Conservation (phyloP, 768 basidiomycete species). For the Dioszegia hungarica region DNA sequence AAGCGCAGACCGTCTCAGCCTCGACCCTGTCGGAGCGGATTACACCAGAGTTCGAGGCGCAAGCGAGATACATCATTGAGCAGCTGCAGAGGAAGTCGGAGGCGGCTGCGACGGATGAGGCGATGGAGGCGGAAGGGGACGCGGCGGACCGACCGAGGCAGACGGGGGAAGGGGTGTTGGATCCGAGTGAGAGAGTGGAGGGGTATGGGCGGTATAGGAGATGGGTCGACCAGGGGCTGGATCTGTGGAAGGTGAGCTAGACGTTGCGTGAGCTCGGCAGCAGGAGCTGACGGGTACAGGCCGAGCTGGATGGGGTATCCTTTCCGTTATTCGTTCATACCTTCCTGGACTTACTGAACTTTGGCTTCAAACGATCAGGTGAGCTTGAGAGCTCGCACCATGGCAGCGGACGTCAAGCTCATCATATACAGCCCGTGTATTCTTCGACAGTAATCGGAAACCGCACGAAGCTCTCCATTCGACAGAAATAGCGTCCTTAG, state of each 20-base stretch:
- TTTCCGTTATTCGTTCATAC: constrained; percentile 98
- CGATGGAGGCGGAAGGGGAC: constrained; percentile 13
- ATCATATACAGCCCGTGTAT: constrained; percentile 59
- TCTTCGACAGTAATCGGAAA: constrained; percentile 66
- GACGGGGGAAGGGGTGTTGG: constrained; percentile 26
- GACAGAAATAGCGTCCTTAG: constrained; percentile 68
- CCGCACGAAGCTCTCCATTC: constrained; percentile 65
- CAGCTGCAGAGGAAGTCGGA: constrained; percentile 37
- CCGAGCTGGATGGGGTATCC: constrained; percentile 85
- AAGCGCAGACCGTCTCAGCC: constrained; percentile 39
- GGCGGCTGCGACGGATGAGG: constrained; percentile 16
- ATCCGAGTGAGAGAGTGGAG: constrained; percentile 43
- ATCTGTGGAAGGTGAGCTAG: constrained; percentile 48
- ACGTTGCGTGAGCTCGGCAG: background rate
- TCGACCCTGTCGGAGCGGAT: constrained; percentile 39
- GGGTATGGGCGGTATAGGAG: constrained; percentile 43
- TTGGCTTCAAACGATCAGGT: constrained; percentile 87
- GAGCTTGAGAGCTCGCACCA: constrained; percentile 37
- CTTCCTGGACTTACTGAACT: constrained; percentile 87
- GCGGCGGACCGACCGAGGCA: constrained; percentile 25
- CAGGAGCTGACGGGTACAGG: constrained; percentile 54
- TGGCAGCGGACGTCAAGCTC: background rate
- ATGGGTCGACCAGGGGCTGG: constrained; percentile 49
- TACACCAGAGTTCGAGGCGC: constrained; percentile 46
- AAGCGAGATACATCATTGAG: constrained; percentile 46